Evolutionary conservation across 2,329 filamentous ascomycete genomes (phyloP).

Genomic region (Zasmidium citrigriseum): DNA sequence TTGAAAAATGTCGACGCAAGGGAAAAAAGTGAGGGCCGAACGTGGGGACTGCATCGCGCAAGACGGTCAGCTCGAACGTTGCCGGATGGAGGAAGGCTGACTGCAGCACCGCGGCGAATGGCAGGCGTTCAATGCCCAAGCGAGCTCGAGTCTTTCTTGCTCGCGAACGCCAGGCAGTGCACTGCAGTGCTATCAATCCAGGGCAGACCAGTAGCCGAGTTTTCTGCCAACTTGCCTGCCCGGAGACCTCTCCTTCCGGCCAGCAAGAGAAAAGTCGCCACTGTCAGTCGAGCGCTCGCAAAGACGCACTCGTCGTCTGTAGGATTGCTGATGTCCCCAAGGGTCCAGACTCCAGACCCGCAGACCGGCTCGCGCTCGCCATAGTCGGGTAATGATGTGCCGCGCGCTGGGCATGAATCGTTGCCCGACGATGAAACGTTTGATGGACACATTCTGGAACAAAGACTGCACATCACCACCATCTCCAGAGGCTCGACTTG

Average conservation of each 20-base stretch:
- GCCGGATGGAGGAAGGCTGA: background rate
- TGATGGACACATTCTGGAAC: slow-evolving; percentile 5
- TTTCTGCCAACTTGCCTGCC: no score
- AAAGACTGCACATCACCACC: no score
- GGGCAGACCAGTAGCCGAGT: no score
- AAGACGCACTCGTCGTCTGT: no score
- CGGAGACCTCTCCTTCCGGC: no score
- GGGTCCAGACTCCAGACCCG: background rate
- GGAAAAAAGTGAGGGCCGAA: no score
- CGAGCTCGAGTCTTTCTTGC: no score
- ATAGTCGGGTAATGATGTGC: background rate
- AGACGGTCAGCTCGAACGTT: background rate
- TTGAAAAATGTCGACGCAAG: slow-evolving; percentile 5
- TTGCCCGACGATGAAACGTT: background rate
- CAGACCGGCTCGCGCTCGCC: background rate
- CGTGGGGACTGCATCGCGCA: background rate
- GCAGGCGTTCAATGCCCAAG: background rate
- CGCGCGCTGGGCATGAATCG: slow-evolving; percentile 1
- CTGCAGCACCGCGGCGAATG: background rate
- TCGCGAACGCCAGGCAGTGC: no score
- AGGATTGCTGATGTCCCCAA: no score
- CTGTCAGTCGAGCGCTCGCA: no score
- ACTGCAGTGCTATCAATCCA: no score
- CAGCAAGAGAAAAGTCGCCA: no score
- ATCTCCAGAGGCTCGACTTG: background rate